Evolutionary conservation across 305 asterid genomes (phyloP).

Genomic region (Fraxinus latifolia): DNA sequence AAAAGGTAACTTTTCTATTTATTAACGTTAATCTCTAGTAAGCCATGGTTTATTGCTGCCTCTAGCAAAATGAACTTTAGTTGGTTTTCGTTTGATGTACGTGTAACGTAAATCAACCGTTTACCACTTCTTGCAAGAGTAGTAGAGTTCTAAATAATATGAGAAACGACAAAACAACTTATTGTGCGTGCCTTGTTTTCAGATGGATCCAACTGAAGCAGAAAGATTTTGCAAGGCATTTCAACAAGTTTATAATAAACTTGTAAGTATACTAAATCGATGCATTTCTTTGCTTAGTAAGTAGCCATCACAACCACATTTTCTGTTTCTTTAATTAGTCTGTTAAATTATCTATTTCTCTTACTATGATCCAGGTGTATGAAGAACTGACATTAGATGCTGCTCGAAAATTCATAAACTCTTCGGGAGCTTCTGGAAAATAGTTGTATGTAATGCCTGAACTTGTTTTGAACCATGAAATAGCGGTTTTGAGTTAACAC

Average conservation of each 20-base stretch:
- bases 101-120: not conserved
- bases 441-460: not conserved
- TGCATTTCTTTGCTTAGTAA: not conserved
- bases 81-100: not conserved
- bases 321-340: not conserved
- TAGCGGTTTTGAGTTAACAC: not conserved
- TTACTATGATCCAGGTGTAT: slow-evolving; percentile 51
- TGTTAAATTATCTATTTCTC: not conserved
- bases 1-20: not conserved
- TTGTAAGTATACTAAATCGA: slow-evolving; percentile 47
- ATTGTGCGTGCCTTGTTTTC: slow-evolving; percentile 16
- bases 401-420: slow-evolving; percentile 53
- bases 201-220: slow-evolving; percentile 81
- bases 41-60: not conserved
- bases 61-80: not conserved
- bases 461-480: not conserved
- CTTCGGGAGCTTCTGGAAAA: slow-evolving; percentile 25
- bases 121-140: not conserved
- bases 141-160: not conserved
- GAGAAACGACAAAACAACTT: not conserved
- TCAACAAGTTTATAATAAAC: slow-evolving; percentile 63
- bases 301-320: not conserved
- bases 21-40: not conserved
- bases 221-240: slow-evolving; percentile 74
- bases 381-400: slow-evolving; percentile 69